Evolutionary conservation across 306 rosid genomes (phyloP), one percentile per base, ranked within the genome.

Genomic region (Pyrus betulifolia): DNA sequence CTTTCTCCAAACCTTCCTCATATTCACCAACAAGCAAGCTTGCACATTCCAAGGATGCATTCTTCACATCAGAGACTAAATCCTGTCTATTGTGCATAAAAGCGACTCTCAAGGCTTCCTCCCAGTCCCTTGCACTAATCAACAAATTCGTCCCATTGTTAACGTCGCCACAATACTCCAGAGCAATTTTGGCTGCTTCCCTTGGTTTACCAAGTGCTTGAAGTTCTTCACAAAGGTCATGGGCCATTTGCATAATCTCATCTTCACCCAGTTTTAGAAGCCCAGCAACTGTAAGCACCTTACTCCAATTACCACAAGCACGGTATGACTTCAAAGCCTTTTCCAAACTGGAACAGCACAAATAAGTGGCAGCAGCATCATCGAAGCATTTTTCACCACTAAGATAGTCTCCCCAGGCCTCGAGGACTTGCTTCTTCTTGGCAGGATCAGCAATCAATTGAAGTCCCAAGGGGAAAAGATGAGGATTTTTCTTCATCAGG

Each of bases 391-490:
- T 92, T 74, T 86, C 93, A 78, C 82, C 85, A 72, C 78, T 78
- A 72, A 92, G 98, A 86, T 90, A 80, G 81, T 95, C 98, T 17
- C 98, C 99, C 99, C 99, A 92, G 25, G 99, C 97, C 82, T 95
- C 96, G 28, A 89, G 93, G 75, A 95, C 86, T 66, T 89, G 84
- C 81, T 69, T 88, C 85, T 82, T 89, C 86, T 86, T 91, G 49
- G 84, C 63, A 79, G 86, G 90, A 83, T 88, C 92, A 67, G 88
- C 80, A 78, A 95, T 83, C 82, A 95, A 86, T 76, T 91, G 91
- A 88, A 91, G 92, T 70, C 98, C 93, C 87, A 92, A 68, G 4
- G 97, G 89, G 79, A 89, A 95, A 60, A 95, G 92, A 70, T 87
- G 92, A 87, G 97, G 98, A 42, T 88, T 88, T 74, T 86, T 81